Conservation (phyloP, 1,284 basidiomycete genomes). For the Rhodotorula sp. region DNA sequence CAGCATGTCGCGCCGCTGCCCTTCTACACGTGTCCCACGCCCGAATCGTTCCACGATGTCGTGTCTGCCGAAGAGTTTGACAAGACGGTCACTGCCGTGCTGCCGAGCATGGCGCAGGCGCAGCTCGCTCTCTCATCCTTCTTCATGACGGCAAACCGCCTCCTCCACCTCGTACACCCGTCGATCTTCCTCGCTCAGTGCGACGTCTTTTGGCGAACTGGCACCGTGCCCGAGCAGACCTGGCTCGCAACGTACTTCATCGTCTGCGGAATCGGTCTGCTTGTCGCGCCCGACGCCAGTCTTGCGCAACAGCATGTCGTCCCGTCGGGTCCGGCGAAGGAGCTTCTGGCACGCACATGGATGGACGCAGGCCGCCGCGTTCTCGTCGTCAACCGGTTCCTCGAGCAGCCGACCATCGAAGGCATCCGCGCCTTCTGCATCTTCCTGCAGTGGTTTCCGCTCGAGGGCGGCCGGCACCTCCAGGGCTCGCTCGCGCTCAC, state of each 20-base stretch:
- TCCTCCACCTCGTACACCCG: constrained; percentile 26
- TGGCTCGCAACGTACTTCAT: constrained; percentile 35
- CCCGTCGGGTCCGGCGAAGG: constrained; percentile 20
- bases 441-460: constrained; percentile 15
- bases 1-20: background rate
- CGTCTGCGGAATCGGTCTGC: constrained; percentile 13
- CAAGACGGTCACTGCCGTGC: background rate
- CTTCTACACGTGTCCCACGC: background rate
- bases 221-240: constrained; percentile 1
- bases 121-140: constrained; percentile 20
- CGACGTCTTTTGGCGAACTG: constrained; percentile 26
- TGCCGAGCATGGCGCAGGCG: constrained; percentile 20
- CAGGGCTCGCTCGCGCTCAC: constrained; percentile 2
- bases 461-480: constrained; percentile 18
- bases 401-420: constrained; percentile 15
- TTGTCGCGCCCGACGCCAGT: background rate
- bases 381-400: constrained; percentile 14
- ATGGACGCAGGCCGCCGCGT: constrained; percentile 14
- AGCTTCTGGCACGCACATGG: constrained; percentile 25
- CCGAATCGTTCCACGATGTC: background rate
- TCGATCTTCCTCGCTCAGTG: constrained; percentile 24
- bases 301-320: background rate
- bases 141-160: constrained; percentile 15
- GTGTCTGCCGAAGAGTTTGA: constrained; percentile 9
- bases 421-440: constrained; percentile 18